Evolutionary conservation across 1,284 basidiomycete genomes (phyloP).

Genomic region (Irpex rosettiformis): DNA sequence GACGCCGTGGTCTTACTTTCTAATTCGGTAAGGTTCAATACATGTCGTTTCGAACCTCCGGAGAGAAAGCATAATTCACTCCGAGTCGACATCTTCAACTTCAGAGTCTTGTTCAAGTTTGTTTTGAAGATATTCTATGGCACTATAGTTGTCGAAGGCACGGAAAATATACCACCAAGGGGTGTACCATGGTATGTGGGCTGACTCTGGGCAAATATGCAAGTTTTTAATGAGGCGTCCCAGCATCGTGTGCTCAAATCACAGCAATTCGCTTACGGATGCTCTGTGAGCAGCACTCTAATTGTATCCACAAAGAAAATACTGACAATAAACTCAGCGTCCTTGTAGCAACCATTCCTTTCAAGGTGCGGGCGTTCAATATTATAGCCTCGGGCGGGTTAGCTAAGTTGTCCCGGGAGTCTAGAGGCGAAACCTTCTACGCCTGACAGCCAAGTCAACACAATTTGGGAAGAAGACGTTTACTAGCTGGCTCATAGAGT

Average conservation of each 20-base stretch:
- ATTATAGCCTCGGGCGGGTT: background rate
- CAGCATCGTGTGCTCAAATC: slow-evolving; percentile 75
- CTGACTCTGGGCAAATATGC: slow-evolving; percentile 15
- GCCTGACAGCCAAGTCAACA: slow-evolving; percentile 82
- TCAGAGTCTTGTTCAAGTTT: slow-evolving; percentile 67
- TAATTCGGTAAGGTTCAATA: slow-evolving; percentile 48
- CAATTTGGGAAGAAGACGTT: slow-evolving; percentile 80
- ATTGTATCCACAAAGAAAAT: background rate
- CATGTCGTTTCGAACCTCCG: background rate
- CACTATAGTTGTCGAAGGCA: slow-evolving; percentile 81
- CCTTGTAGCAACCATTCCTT: slow-evolving; percentile 67
- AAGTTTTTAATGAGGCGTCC: background rate
- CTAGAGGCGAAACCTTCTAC: slow-evolving; percentile 69
- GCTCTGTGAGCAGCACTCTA: slow-evolving; percentile 60
- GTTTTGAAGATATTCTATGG: slow-evolving; percentile 88
- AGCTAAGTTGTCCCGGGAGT: background rate
- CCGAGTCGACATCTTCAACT: background rate
- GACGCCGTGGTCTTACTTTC: slow-evolving; percentile 64
- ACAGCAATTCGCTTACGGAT: slow-evolving; percentile 83
- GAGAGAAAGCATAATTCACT: background rate
- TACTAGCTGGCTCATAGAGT: slow-evolving; percentile 86
- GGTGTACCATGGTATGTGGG: slow-evolving; percentile 67
- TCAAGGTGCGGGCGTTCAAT: slow-evolving; percentile 40
- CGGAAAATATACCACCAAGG: slow-evolving; percentile 61
- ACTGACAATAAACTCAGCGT: slow-evolving; percentile 39